Percentiles rank a stretch among this genome's conserved stretches.
Evolutionary conservation across 805 yeast species (phyloP).

Genomic region (Candida taoyuanica): DNA sequence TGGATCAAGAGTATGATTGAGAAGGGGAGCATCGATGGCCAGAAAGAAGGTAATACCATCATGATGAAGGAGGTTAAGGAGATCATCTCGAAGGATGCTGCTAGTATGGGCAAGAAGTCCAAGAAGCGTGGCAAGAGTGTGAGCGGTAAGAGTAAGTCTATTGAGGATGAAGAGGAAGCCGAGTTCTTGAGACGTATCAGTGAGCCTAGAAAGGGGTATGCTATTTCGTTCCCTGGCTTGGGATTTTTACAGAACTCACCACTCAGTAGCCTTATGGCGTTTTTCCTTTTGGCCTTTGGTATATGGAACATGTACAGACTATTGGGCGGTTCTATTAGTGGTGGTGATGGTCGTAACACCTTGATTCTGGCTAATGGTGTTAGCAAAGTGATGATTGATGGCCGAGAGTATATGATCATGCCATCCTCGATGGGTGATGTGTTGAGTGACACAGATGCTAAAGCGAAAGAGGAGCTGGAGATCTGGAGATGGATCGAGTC

Average conservation of each 20-base stretch:
- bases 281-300: background rate
- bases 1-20: conserved; percentile 77
- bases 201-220: conserved; percentile 2
- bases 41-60: conserved; percentile 48
- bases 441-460: conserved; percentile 2
- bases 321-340: background rate
- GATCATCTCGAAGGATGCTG: conserved; percentile 22
- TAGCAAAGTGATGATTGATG: conserved; percentile 21
- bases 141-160: too few relatives aligned
- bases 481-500: conserved; percentile 29
- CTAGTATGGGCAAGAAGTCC: conserved; percentile 7
- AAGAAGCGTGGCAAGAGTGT: background rate
- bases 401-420: conserved; percentile 20
- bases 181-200: background rate
- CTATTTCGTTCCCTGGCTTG: conserved; percentile 3
- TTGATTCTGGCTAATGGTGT: conserved; percentile 2
- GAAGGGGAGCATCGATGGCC: conserved; percentile 72
- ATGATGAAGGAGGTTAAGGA: conserved; percentile 39
- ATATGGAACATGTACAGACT: background rate
- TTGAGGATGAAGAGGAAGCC: background rate
- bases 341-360: background rate
- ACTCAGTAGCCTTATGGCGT: background rate
- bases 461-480: conserved; percentile 19
- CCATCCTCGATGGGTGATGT: conserved; percentile 20
- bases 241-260: background rate